Conservation (phyloP, 345 rosid species). For the Stellera chamaejasme region DNA sequence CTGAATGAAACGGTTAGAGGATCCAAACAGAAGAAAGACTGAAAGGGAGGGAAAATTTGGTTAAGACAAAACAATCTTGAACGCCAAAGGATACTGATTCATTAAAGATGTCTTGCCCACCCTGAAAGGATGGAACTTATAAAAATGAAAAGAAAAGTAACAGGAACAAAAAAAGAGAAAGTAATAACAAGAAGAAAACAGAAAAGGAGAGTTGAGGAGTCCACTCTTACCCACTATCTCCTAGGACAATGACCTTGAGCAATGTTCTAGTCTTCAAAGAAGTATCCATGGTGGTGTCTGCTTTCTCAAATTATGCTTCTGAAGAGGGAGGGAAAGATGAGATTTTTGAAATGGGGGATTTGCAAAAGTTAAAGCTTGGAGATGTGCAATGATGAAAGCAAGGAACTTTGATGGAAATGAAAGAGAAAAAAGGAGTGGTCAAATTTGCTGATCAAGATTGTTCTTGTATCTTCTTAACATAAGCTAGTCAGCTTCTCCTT, state of each 20-base stretch:
- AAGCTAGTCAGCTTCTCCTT: background rate
- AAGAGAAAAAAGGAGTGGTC: background rate
- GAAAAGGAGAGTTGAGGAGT: too few relatives aligned
- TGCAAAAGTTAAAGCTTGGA: background rate
- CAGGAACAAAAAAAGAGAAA: background rate
- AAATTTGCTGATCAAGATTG: constrained; percentile 6
- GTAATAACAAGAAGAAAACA: background rate
- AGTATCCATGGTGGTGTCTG: constrained; percentile 25
- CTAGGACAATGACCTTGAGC: constrained; percentile 83
- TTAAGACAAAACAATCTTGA: background rate
- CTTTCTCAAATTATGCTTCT: background rate
- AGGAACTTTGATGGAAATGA: background rate
- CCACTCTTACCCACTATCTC: constrained; percentile 66
- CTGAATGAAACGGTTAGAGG: constrained; percentile 23
- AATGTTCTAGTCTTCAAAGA: constrained; percentile 52
- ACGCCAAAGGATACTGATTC: constrained; percentile 68
- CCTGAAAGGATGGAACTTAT: constrained; percentile 24
- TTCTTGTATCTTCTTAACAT: constrained; percentile 24
- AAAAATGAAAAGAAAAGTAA: background rate
- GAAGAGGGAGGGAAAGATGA: background rate
- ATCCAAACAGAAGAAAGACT: background rate
- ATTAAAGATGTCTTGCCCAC: constrained; percentile 90
- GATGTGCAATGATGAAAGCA: background rate
- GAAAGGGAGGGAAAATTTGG: background rate
- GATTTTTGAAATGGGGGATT: background rate